Conservation (phyloP, 2,329 filamentous ascomycete genomes). For the Neoascochyta sp. region DNA sequence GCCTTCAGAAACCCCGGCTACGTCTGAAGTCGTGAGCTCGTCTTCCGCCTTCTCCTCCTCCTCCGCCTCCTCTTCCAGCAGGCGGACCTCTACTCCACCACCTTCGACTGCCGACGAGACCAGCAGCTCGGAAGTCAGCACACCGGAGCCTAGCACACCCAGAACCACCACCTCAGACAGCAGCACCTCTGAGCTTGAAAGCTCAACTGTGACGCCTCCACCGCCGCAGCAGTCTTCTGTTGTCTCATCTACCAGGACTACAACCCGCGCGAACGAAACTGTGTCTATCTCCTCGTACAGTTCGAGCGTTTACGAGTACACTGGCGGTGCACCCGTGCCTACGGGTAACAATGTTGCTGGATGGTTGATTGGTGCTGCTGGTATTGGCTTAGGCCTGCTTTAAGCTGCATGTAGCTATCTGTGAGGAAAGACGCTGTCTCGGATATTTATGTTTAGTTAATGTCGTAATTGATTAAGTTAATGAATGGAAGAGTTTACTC, state of each 20-base stretch:
- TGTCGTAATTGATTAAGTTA: too few species aligned
- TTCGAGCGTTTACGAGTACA: constrained; percentile 6
- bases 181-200: constrained; percentile 1
- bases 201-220: constrained; percentile 1
- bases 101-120: not conserved
- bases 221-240: constrained; percentile 3
- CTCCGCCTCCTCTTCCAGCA: constrained; percentile 1
- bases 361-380: constrained; percentile 20
- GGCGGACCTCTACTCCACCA: not conserved
- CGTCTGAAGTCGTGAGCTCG: constrained; percentile 9
- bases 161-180: not conserved
- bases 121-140: not conserved
- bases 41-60: constrained; percentile 1
- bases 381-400: constrained; percentile 20
- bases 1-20: constrained; percentile 10
- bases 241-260: constrained; percentile 5
- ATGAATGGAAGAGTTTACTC: too few species aligned
- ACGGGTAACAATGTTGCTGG: constrained; percentile 12
- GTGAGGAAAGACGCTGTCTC: too few species aligned
- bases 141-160: not conserved
- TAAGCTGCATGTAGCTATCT: constrained; percentile 4
- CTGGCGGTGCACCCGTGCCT: constrained; percentile 13
- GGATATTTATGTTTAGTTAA: too few species aligned
- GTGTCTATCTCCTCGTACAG: constrained; percentile 2
- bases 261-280: constrained; percentile 5